Percentiles rank a stretch among this genome's conserved stretches.
These are phyloP conservation scores for Cephaloascus fragrans DNA, from an alignment of 805 yeast species.

Conservation along the genomic window DNA sequence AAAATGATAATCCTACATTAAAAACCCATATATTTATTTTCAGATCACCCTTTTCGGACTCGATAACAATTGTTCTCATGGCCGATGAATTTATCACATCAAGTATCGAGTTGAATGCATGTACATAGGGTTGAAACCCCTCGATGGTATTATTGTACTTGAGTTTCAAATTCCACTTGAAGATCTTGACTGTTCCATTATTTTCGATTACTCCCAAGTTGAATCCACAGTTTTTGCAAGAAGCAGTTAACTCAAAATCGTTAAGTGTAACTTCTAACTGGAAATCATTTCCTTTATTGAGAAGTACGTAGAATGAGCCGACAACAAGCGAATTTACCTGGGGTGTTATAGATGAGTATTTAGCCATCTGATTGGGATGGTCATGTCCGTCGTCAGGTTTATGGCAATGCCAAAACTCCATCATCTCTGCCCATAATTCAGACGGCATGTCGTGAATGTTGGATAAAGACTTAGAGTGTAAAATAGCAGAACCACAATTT, in stretches of 20 bases:
- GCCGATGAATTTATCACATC: slow-evolving; percentile 35
- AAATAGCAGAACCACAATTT: slow-evolving; percentile 15
- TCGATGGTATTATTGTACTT: slow-evolving; percentile 10
- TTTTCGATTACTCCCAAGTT: slow-evolving; percentile 30
- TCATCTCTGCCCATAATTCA: slow-evolving; percentile 86
- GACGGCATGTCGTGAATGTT: slow-evolving; percentile 68
- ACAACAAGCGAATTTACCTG: slow-evolving; percentile 29
- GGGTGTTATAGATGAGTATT: slow-evolving; percentile 38
- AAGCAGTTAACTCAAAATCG: slow-evolving; percentile 5
- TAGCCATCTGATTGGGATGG: slow-evolving; percentile 13
- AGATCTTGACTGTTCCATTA: slow-evolving; percentile 23
- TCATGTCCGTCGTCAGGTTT: slow-evolving; percentile 39
- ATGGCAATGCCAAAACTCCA: slow-evolving; percentile 98
- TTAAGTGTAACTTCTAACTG: neutral
- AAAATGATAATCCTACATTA: slow-evolving; percentile 26
- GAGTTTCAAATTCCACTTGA: slow-evolving; percentile 49
- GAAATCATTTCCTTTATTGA: slow-evolving; percentile 15
- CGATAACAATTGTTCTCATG: slow-evolving; percentile 20
- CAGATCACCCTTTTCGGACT: slow-evolving; percentile 3
- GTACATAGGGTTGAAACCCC: slow-evolving; percentile 23
- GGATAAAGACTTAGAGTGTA: slow-evolving; percentile 18
- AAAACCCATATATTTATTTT: slow-evolving; percentile 38
- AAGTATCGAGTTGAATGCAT: slow-evolving; percentile 25
- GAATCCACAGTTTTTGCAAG: slow-evolving; percentile 26
- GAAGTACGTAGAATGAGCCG: slow-evolving; percentile 47